These are phyloP conservation scores for Trypanosoma theileri DNA, from an alignment of 208 protist genomes.

Conservation along the genomic window DNA sequence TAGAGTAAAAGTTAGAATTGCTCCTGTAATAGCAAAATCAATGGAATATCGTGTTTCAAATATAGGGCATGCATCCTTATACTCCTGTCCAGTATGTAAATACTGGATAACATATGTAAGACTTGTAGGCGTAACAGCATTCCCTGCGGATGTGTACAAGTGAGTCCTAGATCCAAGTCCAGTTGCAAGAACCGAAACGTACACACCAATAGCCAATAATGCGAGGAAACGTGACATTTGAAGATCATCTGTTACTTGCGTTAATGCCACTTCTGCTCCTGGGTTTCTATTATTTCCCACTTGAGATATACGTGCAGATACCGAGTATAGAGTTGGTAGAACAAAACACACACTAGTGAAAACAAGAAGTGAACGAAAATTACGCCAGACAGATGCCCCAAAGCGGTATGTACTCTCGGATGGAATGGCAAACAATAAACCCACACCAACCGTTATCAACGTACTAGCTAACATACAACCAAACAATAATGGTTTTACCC, in stretches of 20 bases:
- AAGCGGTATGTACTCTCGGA: conserved; percentile 24
- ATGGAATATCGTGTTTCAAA: conserved; percentile 35
- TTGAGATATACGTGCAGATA: too few species aligned
- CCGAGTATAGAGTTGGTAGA: conserved; percentile 46
- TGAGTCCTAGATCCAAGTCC: conserved; percentile 38
- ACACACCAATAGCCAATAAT: conserved; percentile 31
- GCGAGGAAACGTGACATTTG: conserved; percentile 34
- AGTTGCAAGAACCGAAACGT: conserved; percentile 38
- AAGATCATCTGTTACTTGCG: too few species aligned
- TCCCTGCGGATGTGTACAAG: conserved; percentile 41
- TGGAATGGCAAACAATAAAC: conserved; percentile 40
- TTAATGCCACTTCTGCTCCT: conserved; percentile 16
- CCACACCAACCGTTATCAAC: conserved; percentile 57
- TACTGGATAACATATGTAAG: conserved; percentile 46
- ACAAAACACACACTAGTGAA: conserved; percentile 45
- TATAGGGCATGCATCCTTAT: conserved; percentile 2
- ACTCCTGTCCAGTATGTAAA: conserved; percentile 25
- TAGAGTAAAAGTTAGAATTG: conserved; percentile 26
- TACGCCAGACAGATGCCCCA: conserved; percentile 38
- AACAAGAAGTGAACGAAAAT: conserved; percentile 43
- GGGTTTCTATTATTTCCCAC: background rate
- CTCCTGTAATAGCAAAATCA: conserved; percentile 31
- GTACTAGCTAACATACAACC: conserved; percentile 70
- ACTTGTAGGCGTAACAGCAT: conserved; percentile 38
- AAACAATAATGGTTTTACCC: conserved; percentile 55